Conservation (phyloP, 2,329 filamentous ascomycete species). For the Periconia sp. region DNA sequence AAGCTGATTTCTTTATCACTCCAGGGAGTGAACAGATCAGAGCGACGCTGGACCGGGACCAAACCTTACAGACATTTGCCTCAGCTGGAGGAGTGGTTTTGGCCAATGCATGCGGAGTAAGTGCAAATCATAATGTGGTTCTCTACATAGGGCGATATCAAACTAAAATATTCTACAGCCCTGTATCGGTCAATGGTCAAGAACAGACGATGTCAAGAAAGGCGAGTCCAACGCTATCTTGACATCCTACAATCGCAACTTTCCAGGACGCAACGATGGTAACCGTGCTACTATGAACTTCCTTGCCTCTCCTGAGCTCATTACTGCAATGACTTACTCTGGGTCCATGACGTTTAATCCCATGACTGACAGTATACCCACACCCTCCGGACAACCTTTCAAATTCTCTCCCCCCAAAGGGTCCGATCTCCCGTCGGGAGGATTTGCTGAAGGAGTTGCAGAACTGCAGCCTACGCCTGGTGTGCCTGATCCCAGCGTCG, state of each 20-base stretch:
- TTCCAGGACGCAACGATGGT: constrained; percentile 93
- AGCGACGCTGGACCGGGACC: constrained; percentile 86
- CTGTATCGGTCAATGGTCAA: constrained; percentile 89
- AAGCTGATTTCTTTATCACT: constrained; percentile 91
- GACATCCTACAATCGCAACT: constrained; percentile 98
- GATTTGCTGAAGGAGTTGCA: constrained; percentile 79
- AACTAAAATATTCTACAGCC: constrained; percentile 50
- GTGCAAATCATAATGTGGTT: not conserved
- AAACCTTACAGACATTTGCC: constrained; percentile 82
- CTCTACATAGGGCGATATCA: not conserved
- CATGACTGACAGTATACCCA: constrained; percentile 79
- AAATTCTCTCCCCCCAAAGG: constrained; percentile 76
- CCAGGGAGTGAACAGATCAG: constrained; percentile 96
- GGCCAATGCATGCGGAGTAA: constrained; percentile 79
- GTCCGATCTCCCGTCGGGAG: constrained; percentile 63
- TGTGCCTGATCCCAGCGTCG: constrained; percentile 67
- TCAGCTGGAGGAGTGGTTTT: constrained; percentile 85
- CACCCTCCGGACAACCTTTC: constrained; percentile 79
- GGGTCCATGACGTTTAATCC: constrained; percentile 96
- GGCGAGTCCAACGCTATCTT: constrained; percentile 92
- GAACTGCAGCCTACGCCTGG: constrained; percentile 73
- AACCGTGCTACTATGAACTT: constrained; percentile 99
- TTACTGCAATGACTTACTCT: constrained; percentile 93
- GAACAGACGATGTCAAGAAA: constrained; percentile 81
- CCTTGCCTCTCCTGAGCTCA: constrained; percentile 91